phyloP scores from a whole-genome alignment of 805 yeast genomes.

The Starmera caribaea region DNA sequence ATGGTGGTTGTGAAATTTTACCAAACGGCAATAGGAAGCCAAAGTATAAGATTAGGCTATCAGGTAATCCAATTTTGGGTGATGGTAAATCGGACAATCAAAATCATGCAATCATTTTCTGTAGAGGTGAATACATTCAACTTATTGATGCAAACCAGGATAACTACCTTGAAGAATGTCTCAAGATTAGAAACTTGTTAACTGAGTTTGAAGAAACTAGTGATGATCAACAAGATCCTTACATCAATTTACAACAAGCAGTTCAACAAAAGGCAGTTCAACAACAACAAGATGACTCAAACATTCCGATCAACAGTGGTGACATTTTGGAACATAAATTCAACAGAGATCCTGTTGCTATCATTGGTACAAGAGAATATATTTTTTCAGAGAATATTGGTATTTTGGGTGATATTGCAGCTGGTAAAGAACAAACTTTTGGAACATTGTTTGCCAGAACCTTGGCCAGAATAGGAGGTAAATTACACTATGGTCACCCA shows the following conservation, averaged over 20 bases:
- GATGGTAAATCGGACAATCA: conserved; percentile 84
- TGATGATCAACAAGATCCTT: conserved; percentile 16
- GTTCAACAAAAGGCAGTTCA: not conserved
- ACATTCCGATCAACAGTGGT: conserved; percentile 17
- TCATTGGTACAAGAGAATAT: conserved; percentile 77
- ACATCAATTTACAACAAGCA: conserved; percentile 46
- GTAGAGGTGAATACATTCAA: conserved; percentile 75
- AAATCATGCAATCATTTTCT: conserved; percentile 63
- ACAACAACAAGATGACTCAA: not conserved
- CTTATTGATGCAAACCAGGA: conserved; percentile 81
- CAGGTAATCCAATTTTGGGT: conserved; percentile 78
- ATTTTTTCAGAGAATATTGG: conserved; percentile 79
- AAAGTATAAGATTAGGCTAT: conserved; percentile 51
- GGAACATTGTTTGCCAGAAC: conserved; percentile 81
- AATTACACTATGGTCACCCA: conserved; percentile 82
- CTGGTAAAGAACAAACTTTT: conserved; percentile 83
- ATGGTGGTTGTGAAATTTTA: conserved; percentile 54
- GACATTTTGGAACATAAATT: conserved; percentile 5
- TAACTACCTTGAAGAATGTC: conserved; percentile 72
- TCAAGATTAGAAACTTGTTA: conserved; percentile 61
- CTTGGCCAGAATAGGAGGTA: conserved; percentile 73
- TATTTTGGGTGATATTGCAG: conserved; percentile 76
- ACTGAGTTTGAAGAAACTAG: conserved; percentile 63
- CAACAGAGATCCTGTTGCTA: conserved; percentile 54
- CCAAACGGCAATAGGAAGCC: conserved; percentile 52